Percentiles rank a stretch among this genome's conserved stretches.
Conservation (phyloP, 805 yeast genomes). For the Saccharomyces jurei region DNA sequence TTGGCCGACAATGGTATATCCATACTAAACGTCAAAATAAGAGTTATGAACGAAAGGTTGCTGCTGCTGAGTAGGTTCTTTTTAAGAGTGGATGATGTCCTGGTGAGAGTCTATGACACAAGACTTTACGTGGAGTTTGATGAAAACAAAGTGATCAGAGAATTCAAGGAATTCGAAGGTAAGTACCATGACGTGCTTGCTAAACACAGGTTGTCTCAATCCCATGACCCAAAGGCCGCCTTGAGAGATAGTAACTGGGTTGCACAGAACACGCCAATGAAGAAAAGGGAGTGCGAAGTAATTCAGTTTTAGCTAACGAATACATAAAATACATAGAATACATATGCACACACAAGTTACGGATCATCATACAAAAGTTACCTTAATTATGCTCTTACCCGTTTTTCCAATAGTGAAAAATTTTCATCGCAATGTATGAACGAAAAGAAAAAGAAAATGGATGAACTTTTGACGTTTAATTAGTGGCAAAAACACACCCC, state of each 20-base stretch:
- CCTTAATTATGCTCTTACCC: neutral
- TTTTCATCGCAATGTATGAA: neutral
- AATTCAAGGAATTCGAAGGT: slow-evolving; percentile 64
- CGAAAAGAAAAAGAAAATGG: neutral
- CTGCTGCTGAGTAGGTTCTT: slow-evolving; percentile 70
- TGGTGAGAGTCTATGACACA: slow-evolving; percentile 77
- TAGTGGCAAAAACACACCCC: neutral
- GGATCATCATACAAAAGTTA: neutral
- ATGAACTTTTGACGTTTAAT: neutral
- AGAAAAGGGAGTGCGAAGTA: slow-evolving; percentile 31
- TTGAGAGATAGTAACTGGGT: slow-evolving; percentile 87
- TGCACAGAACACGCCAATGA: slow-evolving; percentile 46
- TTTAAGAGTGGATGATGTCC: slow-evolving; percentile 82
- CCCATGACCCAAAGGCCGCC: slow-evolving; percentile 59
- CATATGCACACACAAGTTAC: neutral
- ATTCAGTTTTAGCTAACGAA: slow-evolving; percentile 11
- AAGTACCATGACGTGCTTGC: slow-evolving; percentile 40
- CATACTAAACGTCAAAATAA: slow-evolving; percentile 62
- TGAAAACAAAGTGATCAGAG: slow-evolving; percentile 57
- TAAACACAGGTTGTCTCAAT: slow-evolving; percentile 40
- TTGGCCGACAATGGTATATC: slow-evolving; percentile 93
- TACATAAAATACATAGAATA: neutral
- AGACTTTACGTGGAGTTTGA: slow-evolving; percentile 64
- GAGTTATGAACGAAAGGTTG: slow-evolving; percentile 82
- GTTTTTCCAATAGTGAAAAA: neutral